Percentiles rank a stretch among this genome's conserved stretches.
Conservation (phyloP, 2,329 filamentous ascomycete genomes). For the Penicillium sp. region DNA sequence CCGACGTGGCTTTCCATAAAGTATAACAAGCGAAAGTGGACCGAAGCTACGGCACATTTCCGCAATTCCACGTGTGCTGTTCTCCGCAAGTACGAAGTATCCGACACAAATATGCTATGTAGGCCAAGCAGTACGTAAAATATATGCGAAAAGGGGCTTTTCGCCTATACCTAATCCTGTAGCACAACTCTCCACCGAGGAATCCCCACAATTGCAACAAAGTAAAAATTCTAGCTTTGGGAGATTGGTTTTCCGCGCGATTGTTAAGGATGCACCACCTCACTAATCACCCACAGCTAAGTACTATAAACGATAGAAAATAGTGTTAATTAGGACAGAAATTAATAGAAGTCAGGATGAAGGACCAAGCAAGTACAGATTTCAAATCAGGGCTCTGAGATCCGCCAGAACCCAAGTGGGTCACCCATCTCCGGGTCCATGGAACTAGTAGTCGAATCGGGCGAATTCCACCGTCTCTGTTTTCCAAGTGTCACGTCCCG, state of each 20-base stretch:
- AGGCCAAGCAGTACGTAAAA: not conserved
- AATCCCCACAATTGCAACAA: not conserved
- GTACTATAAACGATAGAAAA: too few relatives aligned
- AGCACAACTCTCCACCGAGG: not conserved
- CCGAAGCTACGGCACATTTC: not conserved
- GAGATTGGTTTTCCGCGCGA: not conserved
- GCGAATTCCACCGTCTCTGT: conserved; percentile 6
- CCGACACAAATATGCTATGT: not conserved
- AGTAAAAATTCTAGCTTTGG: not conserved
- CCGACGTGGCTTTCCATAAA: not conserved
- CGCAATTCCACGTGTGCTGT: not conserved
- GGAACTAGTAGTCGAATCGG: conserved; percentile 9
- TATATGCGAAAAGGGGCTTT: not conserved
- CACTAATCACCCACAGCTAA: too few relatives aligned
- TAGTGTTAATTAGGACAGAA: too few relatives aligned
- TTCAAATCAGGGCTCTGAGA: not conserved
- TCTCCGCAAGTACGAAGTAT: not conserved
- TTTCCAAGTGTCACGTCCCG: conserved; percentile 7
- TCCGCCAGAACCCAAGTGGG: not conserved
- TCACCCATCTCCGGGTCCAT: not conserved
- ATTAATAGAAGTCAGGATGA: too few relatives aligned
- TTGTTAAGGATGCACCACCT: not conserved
- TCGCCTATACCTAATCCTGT: not conserved
- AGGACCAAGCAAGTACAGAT: not conserved
- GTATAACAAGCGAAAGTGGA: not conserved